Percentiles rank a stretch among this genome's conserved stretches.
These are phyloP conservation scores for Whalleya microplaca DNA, from an alignment of 2,329 filamentous ascomycete species.

Conservation along the genomic window DNA sequence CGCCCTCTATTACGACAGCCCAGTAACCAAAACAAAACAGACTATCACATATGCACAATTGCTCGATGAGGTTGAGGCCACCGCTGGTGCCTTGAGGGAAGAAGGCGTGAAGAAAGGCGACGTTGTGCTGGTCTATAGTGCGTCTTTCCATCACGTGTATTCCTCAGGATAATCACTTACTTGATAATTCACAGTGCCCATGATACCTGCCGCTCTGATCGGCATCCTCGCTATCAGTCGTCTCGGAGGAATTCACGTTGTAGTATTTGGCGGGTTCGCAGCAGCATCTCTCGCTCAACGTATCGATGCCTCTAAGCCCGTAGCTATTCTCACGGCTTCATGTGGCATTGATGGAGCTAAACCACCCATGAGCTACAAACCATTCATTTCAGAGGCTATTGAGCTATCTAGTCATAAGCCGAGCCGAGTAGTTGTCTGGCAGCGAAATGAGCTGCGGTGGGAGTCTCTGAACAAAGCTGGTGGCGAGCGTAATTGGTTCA, in stretches of 20 bases:
- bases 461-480: constrained; percentile 65
- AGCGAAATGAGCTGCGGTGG: constrained; percentile 78
- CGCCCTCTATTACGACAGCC: constrained; percentile 87
- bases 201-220: constrained; percentile 89
- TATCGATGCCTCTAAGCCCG: constrained; percentile 80
- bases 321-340: constrained; percentile 81
- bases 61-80: constrained; percentile 76
- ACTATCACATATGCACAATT: constrained; percentile 76
- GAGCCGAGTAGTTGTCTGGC: constrained; percentile 76
- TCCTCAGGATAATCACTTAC: constrained; percentile 4
- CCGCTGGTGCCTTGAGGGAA: constrained; percentile 81
- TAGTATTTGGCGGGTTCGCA: constrained; percentile 93
- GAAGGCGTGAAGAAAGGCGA: constrained; percentile 83
- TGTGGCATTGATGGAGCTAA: constrained; percentile 90
- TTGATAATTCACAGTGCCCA: constrained; percentile 69
- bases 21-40: constrained; percentile 75
- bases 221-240: constrained; percentile 82
- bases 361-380: constrained; percentile 75
- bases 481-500: constrained; percentile 80
- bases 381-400: constrained; percentile 76
- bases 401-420: constrained; percentile 72
- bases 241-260: constrained; percentile 84
- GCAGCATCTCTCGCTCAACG: constrained; percentile 80
- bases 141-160: constrained; percentile 34
- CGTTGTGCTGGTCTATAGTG: constrained; percentile 88